Evolutionary conservation across 1,284 basidiomycete genomes (phyloP).

Genomic region (Somion occarium): DNA sequence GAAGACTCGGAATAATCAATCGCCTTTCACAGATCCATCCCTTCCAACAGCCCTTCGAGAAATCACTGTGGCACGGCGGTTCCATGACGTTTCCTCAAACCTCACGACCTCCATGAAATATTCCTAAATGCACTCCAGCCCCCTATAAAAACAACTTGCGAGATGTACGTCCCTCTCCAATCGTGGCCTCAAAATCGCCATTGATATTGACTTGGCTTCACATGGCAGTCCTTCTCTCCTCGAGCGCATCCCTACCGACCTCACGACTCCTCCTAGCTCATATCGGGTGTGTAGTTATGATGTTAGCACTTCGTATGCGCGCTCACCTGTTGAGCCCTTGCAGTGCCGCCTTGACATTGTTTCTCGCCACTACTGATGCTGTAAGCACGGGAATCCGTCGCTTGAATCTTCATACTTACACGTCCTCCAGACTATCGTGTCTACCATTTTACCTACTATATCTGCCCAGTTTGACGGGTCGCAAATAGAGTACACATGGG

Average conservation of each 20-base stretch:
- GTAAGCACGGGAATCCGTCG: conserved; percentile 37
- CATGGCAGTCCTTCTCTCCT: background rate
- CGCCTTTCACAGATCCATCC: conserved; percentile 15
- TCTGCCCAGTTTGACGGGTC: conserved; percentile 59
- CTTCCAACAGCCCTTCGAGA: conserved; percentile 12
- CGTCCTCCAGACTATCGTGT: conserved; percentile 65
- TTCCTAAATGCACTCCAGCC: background rate
- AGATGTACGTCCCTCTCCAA: background rate
- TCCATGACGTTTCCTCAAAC: conserved; percentile 16
- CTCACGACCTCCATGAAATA: conserved; percentile 4
- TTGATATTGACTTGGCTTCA: background rate
- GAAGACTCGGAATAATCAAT: conserved; percentile 12
- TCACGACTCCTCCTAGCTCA: conserved; percentile 47
- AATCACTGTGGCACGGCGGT: background rate
- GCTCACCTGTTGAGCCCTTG: conserved; percentile 13
- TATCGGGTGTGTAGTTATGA: conserved; percentile 40
- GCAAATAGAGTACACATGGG: conserved; percentile 75
- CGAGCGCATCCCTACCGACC: conserved; percentile 29
- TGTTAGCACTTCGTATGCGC: conserved; percentile 4
- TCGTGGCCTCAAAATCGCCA: background rate
- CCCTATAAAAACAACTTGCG: background rate
- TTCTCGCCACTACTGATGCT: conserved; percentile 78
- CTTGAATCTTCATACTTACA: conserved; percentile 7
- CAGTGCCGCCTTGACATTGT: conserved; percentile 70
- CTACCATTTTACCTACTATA: conserved; percentile 76